Evolutionary conservation across 2,329 filamentous ascomycete genomes (phyloP).

Genomic region (Fusarium duplospermum): DNA sequence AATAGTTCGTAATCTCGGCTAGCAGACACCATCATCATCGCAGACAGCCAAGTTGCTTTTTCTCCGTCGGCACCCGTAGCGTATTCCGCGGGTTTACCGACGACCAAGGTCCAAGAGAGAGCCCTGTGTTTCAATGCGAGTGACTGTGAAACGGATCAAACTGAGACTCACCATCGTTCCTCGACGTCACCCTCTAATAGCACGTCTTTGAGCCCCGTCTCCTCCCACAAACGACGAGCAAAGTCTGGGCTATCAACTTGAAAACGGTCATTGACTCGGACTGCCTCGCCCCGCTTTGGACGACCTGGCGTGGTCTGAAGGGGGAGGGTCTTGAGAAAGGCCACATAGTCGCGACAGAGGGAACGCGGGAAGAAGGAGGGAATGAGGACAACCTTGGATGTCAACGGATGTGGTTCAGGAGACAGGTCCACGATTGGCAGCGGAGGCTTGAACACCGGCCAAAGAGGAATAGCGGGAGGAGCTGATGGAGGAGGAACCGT

Average conservation of each 20-base stretch:
- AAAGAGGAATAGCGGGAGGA: slow-evolving; percentile 55
- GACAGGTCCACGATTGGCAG: slow-evolving; percentile 73
- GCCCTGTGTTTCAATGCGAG: background rate
- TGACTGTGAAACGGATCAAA: background rate
- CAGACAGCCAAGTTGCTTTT: slow-evolving; percentile 24
- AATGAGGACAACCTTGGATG: slow-evolving; percentile 77
- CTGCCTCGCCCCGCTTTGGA: slow-evolving; percentile 83
- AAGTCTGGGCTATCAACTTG: slow-evolving; percentile 83
- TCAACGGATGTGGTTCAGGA: slow-evolving; percentile 63
- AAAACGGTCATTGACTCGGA: slow-evolving; percentile 89
- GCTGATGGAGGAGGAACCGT: slow-evolving; percentile 47
- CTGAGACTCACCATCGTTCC: slow-evolving; percentile 57
- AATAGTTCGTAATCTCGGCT: slow-evolving; percentile 24
- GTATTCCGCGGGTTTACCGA: background rate
- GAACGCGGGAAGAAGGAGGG: slow-evolving; percentile 79
- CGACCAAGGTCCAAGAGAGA: background rate
- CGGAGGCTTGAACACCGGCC: slow-evolving; percentile 78
- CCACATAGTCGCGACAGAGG: slow-evolving; percentile 80
- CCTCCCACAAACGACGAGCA: slow-evolving; percentile 79
- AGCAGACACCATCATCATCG: background rate
- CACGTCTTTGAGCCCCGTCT: slow-evolving; percentile 78
- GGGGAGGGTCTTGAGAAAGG: slow-evolving; percentile 76
- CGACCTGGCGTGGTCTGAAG: slow-evolving; percentile 81
- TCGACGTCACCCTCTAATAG: slow-evolving; percentile 55
- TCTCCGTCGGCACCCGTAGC: background rate